Evolutionary conservation across 345 rosid species (phyloP).

Genomic region (Aquilaria malaccensis): DNA sequence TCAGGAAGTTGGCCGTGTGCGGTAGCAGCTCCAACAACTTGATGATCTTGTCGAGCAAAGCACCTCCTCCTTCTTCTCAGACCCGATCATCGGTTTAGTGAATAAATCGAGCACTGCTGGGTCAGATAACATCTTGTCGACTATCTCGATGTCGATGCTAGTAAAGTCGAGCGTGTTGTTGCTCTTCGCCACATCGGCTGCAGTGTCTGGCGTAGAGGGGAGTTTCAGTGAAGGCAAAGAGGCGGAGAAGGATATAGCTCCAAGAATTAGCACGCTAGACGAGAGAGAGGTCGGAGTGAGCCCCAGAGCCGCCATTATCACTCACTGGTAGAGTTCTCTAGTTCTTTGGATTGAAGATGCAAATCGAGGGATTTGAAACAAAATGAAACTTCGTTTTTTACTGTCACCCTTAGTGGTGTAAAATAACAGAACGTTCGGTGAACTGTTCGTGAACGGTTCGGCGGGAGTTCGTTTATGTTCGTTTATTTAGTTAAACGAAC

Average conservation of each 20-base stretch:
- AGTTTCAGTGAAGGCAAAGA: conserved; percentile 25
- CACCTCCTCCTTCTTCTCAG: conserved; percentile 43
- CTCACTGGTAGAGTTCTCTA: too few relatives aligned
- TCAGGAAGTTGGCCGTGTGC: conserved; percentile 58
- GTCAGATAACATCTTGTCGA: conserved; percentile 64
- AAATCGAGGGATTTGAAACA: too few relatives aligned
- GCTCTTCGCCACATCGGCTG: conserved; percentile 54
- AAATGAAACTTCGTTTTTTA: too few relatives aligned
- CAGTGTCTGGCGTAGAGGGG: conserved; percentile 25
- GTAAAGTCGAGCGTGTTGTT: conserved; percentile 60
- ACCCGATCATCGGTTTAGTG: conserved; percentile 44
- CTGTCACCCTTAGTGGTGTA: too few relatives aligned
- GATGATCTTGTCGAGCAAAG: conserved; percentile 43
- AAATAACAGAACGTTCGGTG: too few relatives aligned
- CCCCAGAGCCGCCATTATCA: conserved; percentile 62
- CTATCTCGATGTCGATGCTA: conserved; percentile 62
- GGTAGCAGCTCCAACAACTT: conserved; percentile 41
- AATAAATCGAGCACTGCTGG: conserved; percentile 42
- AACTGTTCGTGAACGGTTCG: too few relatives aligned
- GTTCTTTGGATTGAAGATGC: too few relatives aligned
- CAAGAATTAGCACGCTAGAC: conserved; percentile 33
- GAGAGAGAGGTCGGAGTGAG: conserved; percentile 43
- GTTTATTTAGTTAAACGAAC: too few relatives aligned
- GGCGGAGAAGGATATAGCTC: conserved; percentile 40
- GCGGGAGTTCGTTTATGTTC: too few relatives aligned